Evolutionary conservation across 2,329 filamentous ascomycete genomes (phyloP).

Genomic region (Elsinoe necatrix): DNA sequence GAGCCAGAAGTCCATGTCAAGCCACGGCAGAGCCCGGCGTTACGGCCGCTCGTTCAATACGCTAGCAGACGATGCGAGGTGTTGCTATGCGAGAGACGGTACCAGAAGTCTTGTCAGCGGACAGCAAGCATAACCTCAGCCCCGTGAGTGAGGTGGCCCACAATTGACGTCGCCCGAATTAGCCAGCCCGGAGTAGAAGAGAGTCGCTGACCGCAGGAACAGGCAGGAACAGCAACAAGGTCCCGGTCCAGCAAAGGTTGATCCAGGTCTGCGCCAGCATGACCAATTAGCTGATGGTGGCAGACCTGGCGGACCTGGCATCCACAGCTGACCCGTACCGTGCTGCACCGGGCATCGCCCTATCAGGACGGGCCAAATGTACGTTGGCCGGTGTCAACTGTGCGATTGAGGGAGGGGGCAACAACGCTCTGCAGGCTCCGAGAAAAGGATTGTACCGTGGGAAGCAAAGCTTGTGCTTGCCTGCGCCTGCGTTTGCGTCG

Average conservation of each 20-base stretch:
- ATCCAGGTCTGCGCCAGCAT: conserved; percentile 6
- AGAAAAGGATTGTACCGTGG: conserved; percentile 10
- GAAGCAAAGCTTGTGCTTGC: conserved; percentile 10
- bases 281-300: neutral
- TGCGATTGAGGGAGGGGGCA: conserved; percentile 6
- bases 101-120: conserved; percentile 7
- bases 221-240: conserved; percentile 3
- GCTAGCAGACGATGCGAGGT: conserved; percentile 3
- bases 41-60: conserved; percentile 2
- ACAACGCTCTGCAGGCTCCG: conserved; percentile 1
- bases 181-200: neutral
- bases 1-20: neutral
- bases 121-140: neutral
- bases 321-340: conserved; percentile 11
- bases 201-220: neutral
- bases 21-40: conserved; percentile 9
- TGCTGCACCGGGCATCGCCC: neutral
- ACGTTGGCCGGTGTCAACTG: conserved; percentile 4
- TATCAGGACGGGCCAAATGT: conserved; percentile 7
- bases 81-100: conserved; percentile 5
- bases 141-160: neutral
- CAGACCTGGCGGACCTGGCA: neutral
- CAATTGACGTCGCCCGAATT: neutral
- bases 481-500: conserved; percentile 15
- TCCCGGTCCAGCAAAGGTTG: conserved; percentile 10